Conservation (phyloP, 2,329 filamentous ascomycete species). For the Bisporella sp. region DNA sequence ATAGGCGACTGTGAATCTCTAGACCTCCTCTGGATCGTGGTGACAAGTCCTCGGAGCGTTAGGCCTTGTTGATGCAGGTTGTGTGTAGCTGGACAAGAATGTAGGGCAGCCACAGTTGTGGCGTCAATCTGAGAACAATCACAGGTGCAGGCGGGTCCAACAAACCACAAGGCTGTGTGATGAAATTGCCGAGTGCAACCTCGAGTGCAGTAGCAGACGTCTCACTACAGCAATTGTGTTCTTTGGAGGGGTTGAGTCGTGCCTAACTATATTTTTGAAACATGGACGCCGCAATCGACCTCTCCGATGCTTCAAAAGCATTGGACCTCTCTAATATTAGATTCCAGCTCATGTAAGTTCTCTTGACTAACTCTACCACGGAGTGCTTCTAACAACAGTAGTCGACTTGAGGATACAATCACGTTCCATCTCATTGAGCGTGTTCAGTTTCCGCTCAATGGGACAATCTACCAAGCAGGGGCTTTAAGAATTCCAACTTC, state of each 20-base stretch:
- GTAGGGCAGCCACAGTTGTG: too few relatives aligned
- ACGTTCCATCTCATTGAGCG: constrained; percentile 95
- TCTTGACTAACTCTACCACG: neutral
- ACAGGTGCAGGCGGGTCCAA: too few relatives aligned
- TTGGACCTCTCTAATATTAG: constrained; percentile 88
- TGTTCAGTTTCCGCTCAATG: constrained; percentile 92
- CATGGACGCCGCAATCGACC: constrained; percentile 90
- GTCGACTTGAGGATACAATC: constrained; percentile 94
- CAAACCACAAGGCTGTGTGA: neutral
- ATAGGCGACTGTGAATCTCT: too few relatives aligned
- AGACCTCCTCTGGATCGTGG: too few relatives aligned
- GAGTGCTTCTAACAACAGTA: constrained; percentile 31
- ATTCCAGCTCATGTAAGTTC: constrained; percentile 78
- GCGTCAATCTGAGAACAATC: too few relatives aligned
- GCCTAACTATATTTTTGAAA: constrained; percentile 8
- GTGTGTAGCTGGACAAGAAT: too few relatives aligned
- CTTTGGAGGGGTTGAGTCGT: too few relatives aligned
- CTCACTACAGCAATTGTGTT: too few relatives aligned
- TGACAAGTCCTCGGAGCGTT: too few relatives aligned
- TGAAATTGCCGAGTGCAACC: too few relatives aligned
- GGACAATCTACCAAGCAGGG: constrained; percentile 75
- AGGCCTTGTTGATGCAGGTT: too few relatives aligned
- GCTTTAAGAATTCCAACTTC: constrained; percentile 71
- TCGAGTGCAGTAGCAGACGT: too few relatives aligned
- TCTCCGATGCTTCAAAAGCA: constrained; percentile 76